These are phyloP conservation scores for Neurospora sp. DNA, from an alignment of 495 filamentous ascomycete species.

Conservation along the genomic window DNA sequence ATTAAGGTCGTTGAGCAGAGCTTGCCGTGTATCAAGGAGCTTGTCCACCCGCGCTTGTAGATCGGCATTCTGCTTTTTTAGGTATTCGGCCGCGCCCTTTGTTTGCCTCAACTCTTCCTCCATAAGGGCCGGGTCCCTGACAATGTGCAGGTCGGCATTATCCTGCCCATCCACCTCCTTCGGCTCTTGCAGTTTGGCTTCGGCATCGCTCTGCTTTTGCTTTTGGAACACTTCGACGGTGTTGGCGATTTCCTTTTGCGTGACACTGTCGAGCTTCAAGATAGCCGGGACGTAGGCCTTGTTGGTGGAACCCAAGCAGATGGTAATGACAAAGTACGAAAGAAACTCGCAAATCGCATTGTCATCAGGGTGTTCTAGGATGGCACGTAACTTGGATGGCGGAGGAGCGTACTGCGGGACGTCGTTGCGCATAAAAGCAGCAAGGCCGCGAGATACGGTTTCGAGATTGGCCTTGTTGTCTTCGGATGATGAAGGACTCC, in stretches of 20 bases:
- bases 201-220: slow-evolving; percentile 7
- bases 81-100: slow-evolving; percentile 16
- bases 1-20: slow-evolving; percentile 16
- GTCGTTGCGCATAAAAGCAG: slow-evolving; percentile 48
- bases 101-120: slow-evolving; percentile 22
- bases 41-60: slow-evolving; percentile 24
- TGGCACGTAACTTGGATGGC: slow-evolving; percentile 27
- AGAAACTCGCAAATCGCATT: slow-evolving; percentile 45
- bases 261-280: slow-evolving; percentile 20
- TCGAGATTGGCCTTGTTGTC: slow-evolving; percentile 54
- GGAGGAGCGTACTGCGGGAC: slow-evolving; percentile 22
- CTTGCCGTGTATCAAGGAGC: slow-evolving; percentile 21
- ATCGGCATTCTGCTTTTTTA: slow-evolving; percentile 25
- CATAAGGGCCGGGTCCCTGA: slow-evolving; percentile 24
- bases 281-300: slow-evolving; percentile 42
- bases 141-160: slow-evolving; percentile 2
- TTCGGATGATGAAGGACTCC: slow-evolving; percentile 44
- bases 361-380: slow-evolving; percentile 26
- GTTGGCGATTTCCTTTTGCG: slow-evolving; percentile 25
- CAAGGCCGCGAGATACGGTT: slow-evolving; percentile 54
- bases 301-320: slow-evolving; percentile 47
- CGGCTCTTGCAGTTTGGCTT: not conserved
- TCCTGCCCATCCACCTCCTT: slow-evolving; percentile 4
- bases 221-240: slow-evolving; percentile 23
- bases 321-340: slow-evolving; percentile 52